A percentile compares a stretch with the other conserved stretches of the same genome.
These are phyloP conservation scores for Aulographum hederae DNA, from an alignment of 2,329 filamentous ascomycete species.

Conservation along the genomic window DNA sequence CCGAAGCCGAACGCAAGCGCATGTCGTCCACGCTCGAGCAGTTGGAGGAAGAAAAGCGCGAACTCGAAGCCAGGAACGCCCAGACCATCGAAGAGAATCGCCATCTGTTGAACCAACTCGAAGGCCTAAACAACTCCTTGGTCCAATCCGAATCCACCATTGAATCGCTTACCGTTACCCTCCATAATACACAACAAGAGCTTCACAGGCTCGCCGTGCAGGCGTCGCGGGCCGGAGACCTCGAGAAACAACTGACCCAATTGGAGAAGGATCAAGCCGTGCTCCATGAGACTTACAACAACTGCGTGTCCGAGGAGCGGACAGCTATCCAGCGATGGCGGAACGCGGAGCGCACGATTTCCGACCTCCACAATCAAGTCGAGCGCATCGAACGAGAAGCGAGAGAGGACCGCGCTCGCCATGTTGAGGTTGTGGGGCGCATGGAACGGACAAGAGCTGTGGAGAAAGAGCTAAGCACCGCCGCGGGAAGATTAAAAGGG, in stretches of 20 bases:
- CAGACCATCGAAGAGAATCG: conserved; percentile 70
- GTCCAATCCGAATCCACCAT: conserved; percentile 65
- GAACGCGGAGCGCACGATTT: conserved; percentile 63
- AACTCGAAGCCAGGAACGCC: conserved; percentile 58
- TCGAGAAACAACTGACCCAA: conserved; percentile 62
- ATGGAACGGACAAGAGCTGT: conserved; percentile 72
- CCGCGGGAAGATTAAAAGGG: conserved; percentile 64
- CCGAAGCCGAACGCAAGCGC: conserved; percentile 63
- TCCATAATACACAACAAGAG: conserved; percentile 62
- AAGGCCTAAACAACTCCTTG: conserved; percentile 63
- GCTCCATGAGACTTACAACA: conserved; percentile 48
- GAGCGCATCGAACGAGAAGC: conserved; percentile 78
- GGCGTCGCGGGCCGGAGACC: conserved; percentile 53
- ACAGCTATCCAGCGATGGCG: conserved; percentile 70
- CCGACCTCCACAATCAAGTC: conserved; percentile 68
- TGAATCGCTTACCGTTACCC: conserved; percentile 53
- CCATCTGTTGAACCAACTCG: conserved; percentile 63
- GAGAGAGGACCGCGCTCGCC: conserved; percentile 59
- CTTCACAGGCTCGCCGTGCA: conserved; percentile 57
- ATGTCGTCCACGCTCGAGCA: conserved; percentile 56
- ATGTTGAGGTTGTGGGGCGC: conserved; percentile 61
- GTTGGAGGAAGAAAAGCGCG: conserved; percentile 52
- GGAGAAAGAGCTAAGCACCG: conserved; percentile 63
- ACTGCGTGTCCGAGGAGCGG: conserved; percentile 56
- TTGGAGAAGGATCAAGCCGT: conserved; percentile 68